Conservation (phyloP, 2,329 filamentous ascomycete species). For the Erysiphe neolycopersici region DNA sequence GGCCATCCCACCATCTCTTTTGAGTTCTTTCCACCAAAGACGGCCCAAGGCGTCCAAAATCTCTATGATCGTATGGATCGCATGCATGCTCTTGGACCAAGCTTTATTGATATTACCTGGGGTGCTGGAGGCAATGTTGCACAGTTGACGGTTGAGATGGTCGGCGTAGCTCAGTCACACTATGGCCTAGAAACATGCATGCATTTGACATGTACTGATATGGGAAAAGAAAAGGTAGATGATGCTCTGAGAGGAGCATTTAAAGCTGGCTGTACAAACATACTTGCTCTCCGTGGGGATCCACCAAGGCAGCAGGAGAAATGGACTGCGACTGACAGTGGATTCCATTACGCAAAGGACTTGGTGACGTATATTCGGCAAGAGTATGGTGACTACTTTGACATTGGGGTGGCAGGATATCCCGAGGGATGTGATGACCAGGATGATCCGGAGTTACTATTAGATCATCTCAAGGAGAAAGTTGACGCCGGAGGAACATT, state of each 20-base stretch:
- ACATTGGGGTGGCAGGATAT: constrained; percentile 92
- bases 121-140: constrained; percentile 80
- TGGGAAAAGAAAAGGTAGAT: constrained; percentile 80
- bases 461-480: constrained; percentile 91
- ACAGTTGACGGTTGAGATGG: constrained; percentile 91
- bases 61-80: constrained; percentile 98
- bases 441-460: constrained; percentile 54
- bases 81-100: constrained; percentile 82
- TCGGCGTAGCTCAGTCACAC: constrained; percentile 77
- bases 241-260: constrained; percentile 69
- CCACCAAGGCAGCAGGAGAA: constrained; percentile 81
- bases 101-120: constrained; percentile 98
- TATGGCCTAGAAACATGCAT: constrained; percentile 96
- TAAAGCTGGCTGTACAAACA: constrained; percentile 91
- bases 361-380: constrained; percentile 51
- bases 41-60: constrained; percentile 90
- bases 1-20: constrained; percentile 85
- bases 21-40: constrained; percentile 98
- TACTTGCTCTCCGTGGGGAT: constrained; percentile 76
- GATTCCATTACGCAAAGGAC: constrained; percentile 81
- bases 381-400: constrained; percentile 69
- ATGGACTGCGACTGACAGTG: constrained; percentile 68
- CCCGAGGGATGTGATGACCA: constrained; percentile 91
- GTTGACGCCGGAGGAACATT: constrained; percentile 83
- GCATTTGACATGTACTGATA: constrained; percentile 96